Evolutionary conservation across 2,329 filamentous ascomycete genomes (phyloP), one percentile per base, ranked within the genome.

Genomic region (Chrysoporthe puriensis): DNA sequence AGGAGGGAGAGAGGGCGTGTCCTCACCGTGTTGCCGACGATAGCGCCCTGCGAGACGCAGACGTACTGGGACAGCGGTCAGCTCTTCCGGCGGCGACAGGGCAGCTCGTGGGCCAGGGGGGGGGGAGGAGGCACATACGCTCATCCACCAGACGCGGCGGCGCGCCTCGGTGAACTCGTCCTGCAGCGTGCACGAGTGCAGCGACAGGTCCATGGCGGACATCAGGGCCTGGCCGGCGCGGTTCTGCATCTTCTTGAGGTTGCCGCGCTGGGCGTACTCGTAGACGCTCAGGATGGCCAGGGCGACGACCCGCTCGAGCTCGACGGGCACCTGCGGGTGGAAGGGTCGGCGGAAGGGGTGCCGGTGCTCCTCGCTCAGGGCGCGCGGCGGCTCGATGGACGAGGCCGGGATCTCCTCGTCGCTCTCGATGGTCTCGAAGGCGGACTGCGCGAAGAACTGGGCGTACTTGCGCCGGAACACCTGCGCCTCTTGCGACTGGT

Each of bases 81-180:
- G 26, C 26, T 26, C 26, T 26, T 26, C 26, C 26, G 26, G 26
- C 2, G 26, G 26, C 26, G 26, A 26, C 26, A 26, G 26, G 26
- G 26, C 26, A 26, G 26, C 26, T 26, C 26, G 26, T 26, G 26
- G 26, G 26, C 26, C 26, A 26, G 26, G 26, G 26, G 26, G 26
- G 26, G 26, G 26, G 26, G 26, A 2, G 26, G 26, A 2, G 26
- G 26, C 26, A 71, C 78, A 50, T 70, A 81, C 79, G 21, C 83
- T 85, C 81, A 85, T 85, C 84, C 84, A 86, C 83, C 83, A 86
- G 6, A 80, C 77, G 42, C 83, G 77, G 42, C 82, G 76, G 71
- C 79, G 79, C 14, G 81, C 81, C 70, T 86, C 83, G 0, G 80
- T 74, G 68, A 77, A 83, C 50, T 75, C 73, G 54, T 81, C 79